Evolutionary conservation across 257 asterid species (phyloP), one percentile per base, ranked within the genome.

Genomic region (Agastache rugosa): DNA sequence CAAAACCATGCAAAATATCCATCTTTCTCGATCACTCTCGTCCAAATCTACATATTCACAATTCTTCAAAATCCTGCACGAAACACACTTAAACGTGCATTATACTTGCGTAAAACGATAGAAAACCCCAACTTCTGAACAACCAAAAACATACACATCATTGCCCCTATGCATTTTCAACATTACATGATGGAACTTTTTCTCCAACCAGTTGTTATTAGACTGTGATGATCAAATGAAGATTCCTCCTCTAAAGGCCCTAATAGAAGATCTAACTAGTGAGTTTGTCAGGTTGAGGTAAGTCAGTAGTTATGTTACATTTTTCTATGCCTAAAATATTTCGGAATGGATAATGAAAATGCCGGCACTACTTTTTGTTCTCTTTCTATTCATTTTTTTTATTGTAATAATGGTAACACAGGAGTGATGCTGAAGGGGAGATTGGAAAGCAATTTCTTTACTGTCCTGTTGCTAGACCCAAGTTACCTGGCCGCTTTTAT

Each of bases 401-500:
- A 39, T 7, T n/a, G 47, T 17, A 42, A 54, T 7, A 63, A 51
- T 63, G 25, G 20, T 50, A 15, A 64, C 31, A 58, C 59, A 85
- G 93, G 84, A 63, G 50, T 35, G 83, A 82, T 27, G 23, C 8
- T 20, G 84, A 72, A 77, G 93, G 91, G 45, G 91, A 88, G 73
- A 65, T 86, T 11, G 73, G 76, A 35, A 86, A 86, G 37, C 93
- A 88, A 74, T 79, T 77, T 47, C 23, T 84, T 20, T 78, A 85
- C 75, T 71, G 41, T 23, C 93, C 93, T 11, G 17, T 84, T 19
- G 37, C 63, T 59, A 69, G 69, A 75, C 93, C 89, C 4, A 88
- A 88, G 53, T 56, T 84, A 55, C 89, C 93, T 0, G 93, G 90
- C 34, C 89, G 90, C 11, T 75, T 88, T 29, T 88, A 88, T 71